Percentiles rank a stretch among this genome's conserved stretches.
phyloP scores from a whole-genome alignment of 169 alveolate genomes.

The Eimeria falciformis region DNA sequence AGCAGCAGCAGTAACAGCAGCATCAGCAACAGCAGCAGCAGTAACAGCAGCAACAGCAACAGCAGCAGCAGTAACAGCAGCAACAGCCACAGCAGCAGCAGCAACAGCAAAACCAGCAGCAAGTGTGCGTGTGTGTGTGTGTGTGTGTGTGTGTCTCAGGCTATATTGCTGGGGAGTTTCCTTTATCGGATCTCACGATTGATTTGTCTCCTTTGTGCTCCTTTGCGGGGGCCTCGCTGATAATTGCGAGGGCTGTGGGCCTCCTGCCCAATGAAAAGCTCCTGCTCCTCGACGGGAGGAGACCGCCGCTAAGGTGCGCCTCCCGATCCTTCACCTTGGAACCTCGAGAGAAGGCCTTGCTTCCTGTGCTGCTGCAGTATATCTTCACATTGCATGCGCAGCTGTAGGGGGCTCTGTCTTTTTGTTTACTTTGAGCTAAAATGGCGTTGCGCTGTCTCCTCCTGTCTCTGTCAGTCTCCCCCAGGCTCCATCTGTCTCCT shows the following conservation, averaged over 20 bases:
- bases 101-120: no score
- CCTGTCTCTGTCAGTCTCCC: background rate
- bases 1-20: no score
- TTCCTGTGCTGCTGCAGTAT: no score
- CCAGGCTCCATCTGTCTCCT: background rate
- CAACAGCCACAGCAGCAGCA: no score
- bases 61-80: no score
- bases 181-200: background rate
- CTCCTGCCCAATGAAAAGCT: constrained; percentile 18
- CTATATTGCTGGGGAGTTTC: constrained; percentile 12
- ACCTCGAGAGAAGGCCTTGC: background rate
- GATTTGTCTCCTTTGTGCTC: constrained; percentile 21
- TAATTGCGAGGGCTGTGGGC: constrained; percentile 37
- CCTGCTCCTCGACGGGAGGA: constrained; percentile 32
- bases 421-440: no score
- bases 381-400: background rate
- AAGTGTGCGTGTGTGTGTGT: no score
- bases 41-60: no score
- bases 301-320: constrained; percentile 50
- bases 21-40: no score
- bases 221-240: constrained; percentile 50
- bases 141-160: constrained; percentile 26
- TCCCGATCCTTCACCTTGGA: background rate
- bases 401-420: no score
- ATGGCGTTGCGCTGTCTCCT: no score